phyloP scores from a whole-genome alignment of 306 rosid species.

The Hylodesmum podocarpum region DNA sequence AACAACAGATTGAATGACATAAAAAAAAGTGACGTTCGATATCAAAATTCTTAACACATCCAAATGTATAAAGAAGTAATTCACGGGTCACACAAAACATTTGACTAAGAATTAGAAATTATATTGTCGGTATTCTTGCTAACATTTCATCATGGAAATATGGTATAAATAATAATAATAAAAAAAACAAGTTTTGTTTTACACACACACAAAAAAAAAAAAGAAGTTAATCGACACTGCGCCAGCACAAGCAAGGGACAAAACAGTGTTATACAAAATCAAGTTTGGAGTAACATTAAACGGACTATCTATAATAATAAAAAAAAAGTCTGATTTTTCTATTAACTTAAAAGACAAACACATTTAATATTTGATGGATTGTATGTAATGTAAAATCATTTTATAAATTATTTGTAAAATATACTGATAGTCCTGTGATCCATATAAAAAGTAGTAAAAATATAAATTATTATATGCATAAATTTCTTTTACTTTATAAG shows the following conservation, averaged over 20 bases:
- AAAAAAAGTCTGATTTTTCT: not conserved
- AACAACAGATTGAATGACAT: not conserved
- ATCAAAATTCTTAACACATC: constrained; percentile 11
- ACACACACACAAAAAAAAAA: too few species aligned
- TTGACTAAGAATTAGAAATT: not conserved
- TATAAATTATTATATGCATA: too few species aligned
- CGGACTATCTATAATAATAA: not conserved
- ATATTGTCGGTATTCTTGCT: not conserved
- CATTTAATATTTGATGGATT: not conserved
- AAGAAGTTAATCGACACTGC: not conserved
- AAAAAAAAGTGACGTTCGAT: constrained; percentile 7
- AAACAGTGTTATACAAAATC: not conserved
- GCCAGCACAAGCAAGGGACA: not conserved
- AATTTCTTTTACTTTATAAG: too few species aligned
- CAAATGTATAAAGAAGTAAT: not conserved
- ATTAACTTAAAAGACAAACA: not conserved
- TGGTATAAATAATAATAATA: not conserved
- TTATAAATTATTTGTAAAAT: not conserved
- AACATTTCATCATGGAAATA: not conserved
- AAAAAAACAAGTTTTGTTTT: too few species aligned
- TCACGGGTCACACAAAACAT: not conserved
- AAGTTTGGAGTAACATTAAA: not conserved
- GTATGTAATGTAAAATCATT: not conserved
- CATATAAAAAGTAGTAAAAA: too few species aligned
- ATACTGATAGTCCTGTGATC: too few species aligned